Base-by-base conservation (phyloP, 192 early-diverging fungal genomes). In the Coemansia sp. region DNA sequence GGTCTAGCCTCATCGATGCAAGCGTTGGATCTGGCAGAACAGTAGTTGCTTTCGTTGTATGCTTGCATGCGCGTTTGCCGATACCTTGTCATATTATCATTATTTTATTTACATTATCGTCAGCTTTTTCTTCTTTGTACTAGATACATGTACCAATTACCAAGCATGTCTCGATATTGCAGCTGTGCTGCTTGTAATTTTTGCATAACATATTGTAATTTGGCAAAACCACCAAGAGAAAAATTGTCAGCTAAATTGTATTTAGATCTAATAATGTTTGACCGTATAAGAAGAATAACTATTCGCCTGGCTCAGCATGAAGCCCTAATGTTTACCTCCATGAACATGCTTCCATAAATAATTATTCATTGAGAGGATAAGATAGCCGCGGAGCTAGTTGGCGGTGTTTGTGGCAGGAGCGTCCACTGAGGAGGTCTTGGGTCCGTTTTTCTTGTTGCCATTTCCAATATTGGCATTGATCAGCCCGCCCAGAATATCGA, bases 401-500 rank as follows among this genome's bases (percentile, higher is more conserved):
- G 20, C 20, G 7, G 51, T 25, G 14, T 14, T n/a, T 48, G 46
- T 11, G 5, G 46, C 46, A 14, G 46, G 46, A 11, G 46, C n/a
- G n/a, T 11, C 46, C n/a, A 6, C 13, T 1, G 57, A 38, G 16
- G 57, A 38, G 39, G n/a, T 59, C 39, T 41, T 59, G 10, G 57
- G 57, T 8, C 8, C 39, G n/a, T 32, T 17, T 17, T 59, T 59
- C 38, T 17, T 59, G 32, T 41, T 17, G 14, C 57, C 57, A 59
- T 38, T 37, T 37, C 66, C 70, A 55, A 75, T 71, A 39, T 75
- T 74, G 12, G 78, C 70, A 39, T 68, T 55, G 51, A 81, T 65
- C 32, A 81, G 64, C 14, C 78, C 78, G 16, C 73, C 70, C 4
- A 81, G 67, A 41, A 81, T 67, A 63, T 69, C 66, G 19, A 81